Evolutionary conservation across 2,329 filamentous ascomycete genomes (phyloP).

Genomic region (Pyrenophora teres): DNA sequence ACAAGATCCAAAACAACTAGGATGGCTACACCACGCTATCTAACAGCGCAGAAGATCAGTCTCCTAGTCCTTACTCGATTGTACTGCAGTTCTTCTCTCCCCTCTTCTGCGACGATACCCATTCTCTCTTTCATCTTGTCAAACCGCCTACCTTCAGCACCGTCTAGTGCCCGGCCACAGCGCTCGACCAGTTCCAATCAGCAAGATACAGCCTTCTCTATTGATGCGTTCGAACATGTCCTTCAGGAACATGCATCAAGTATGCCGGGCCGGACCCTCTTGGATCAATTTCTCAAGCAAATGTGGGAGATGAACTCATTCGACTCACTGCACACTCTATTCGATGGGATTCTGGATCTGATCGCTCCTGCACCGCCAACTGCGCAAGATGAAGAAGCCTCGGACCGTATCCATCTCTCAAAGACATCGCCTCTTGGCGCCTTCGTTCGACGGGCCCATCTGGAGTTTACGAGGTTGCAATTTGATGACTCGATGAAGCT

Average conservation of each 20-base stretch:
- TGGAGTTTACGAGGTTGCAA: slow-evolving; percentile 79
- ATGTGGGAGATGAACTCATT: slow-evolving; percentile 85
- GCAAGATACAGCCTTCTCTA: slow-evolving; percentile 41
- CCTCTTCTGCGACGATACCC: slow-evolving; percentile 71
- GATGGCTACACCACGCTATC: slow-evolving; percentile 72
- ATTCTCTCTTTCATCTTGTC: slow-evolving; percentile 79
- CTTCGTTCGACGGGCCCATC: slow-evolving; percentile 74
- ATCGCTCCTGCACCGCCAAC: slow-evolving; percentile 55
- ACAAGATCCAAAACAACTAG: slow-evolving; percentile 7
- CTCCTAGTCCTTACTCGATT: slow-evolving; percentile 80
- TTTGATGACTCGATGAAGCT: slow-evolving; percentile 79
- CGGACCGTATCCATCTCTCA: slow-evolving; percentile 64
- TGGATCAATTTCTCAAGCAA: slow-evolving; percentile 80
- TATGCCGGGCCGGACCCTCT: slow-evolving; percentile 78
- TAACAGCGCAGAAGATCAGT: slow-evolving; percentile 87
- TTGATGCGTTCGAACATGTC: slow-evolving; percentile 53
- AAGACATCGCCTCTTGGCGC: slow-evolving; percentile 78
- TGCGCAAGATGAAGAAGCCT: slow-evolving; percentile 27
- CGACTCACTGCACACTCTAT: slow-evolving; percentile 78
- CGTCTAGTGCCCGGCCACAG: slow-evolving; percentile 28
- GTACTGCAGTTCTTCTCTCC: slow-evolving; percentile 74
- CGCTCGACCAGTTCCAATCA: slow-evolving; percentile 36
- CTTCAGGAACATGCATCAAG: slow-evolving; percentile 54
- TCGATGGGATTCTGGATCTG: slow-evolving; percentile 63
- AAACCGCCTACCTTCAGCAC: slow-evolving; percentile 59